Percentiles rank a stretch among this genome's conserved stretches.
Evolutionary conservation across 2,329 filamentous ascomycete species (phyloP).

Genomic region (Talaromyces albobiverticillius): DNA sequence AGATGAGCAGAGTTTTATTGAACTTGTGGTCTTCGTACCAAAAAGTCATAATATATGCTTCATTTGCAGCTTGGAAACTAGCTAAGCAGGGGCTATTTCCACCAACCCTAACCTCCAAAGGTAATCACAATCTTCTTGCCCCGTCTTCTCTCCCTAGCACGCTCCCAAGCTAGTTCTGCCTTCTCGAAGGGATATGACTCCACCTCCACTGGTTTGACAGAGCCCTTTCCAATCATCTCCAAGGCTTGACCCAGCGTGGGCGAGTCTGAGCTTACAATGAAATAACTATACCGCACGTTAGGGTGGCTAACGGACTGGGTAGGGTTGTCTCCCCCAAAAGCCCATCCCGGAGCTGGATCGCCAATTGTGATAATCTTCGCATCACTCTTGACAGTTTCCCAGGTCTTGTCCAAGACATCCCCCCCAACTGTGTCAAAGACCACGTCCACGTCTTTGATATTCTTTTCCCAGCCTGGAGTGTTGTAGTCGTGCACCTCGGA

Average conservation of each 20-base stretch:
- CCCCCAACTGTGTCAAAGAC: constrained; percentile 34
- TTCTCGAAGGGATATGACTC: background rate
- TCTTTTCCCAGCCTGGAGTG: background rate
- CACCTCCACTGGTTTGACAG: background rate
- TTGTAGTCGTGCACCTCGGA: background rate
- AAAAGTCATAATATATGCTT: too few relatives aligned
- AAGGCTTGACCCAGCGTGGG: background rate
- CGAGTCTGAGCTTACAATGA: constrained; percentile 1
- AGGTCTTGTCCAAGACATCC: constrained; percentile 25
- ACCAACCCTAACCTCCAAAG: background rate
- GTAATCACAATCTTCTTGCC: background rate
- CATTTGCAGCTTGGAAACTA: too few relatives aligned
- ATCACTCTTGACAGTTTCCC: constrained; percentile 27
- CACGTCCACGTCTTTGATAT: constrained; percentile 18
- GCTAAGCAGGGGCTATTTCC: too few relatives aligned
- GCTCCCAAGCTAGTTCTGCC: background rate
- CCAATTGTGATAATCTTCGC: constrained; percentile 35
- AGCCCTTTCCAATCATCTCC: background rate
- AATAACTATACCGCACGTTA: constrained; percentile 2
- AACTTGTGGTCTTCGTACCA: too few relatives aligned
- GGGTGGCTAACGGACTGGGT: background rate
- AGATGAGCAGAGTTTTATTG: too few relatives aligned
- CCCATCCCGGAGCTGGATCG: constrained; percentile 18
- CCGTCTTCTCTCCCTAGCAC: background rate
- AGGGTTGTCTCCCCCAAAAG: background rate